Evolutionary conservation across 768 basidiomycete genomes (phyloP).

Genomic region (Termitomyces heimii): DNA sequence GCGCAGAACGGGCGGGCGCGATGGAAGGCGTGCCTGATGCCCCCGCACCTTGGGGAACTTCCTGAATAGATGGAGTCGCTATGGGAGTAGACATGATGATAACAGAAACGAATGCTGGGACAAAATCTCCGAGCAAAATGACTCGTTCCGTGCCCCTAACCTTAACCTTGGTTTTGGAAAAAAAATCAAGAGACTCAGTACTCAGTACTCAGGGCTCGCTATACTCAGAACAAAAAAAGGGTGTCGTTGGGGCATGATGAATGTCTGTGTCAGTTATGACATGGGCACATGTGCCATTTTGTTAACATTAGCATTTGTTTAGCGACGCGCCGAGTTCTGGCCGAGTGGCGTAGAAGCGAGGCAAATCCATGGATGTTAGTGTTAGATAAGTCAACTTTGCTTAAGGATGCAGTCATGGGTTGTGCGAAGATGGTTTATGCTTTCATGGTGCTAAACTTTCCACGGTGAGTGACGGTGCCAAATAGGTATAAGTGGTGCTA

Average conservation of each 20-base stretch:
- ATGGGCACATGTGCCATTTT: background rate
- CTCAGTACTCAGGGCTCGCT: background rate
- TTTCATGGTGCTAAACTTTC: constrained; percentile 2
- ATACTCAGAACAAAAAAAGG: background rate
- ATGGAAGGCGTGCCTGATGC: constrained; percentile 33
- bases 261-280: background rate
- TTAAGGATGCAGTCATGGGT: background rate
- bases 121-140: constrained; percentile 11
- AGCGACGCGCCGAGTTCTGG: background rate
- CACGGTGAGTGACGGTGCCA: constrained; percentile 3
- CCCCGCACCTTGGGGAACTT: constrained; percentile 33
- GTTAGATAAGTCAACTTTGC: constrained; percentile 1
- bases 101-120: background rate
- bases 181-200: background rate
- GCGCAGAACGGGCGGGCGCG: constrained; percentile 49
- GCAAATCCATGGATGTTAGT: constrained; percentile 1
- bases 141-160: constrained; percentile 23
- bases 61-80: constrained; percentile 25
- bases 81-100: constrained; percentile 22
- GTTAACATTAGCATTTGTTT: no score
- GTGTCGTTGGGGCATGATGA: background rate
- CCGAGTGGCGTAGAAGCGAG: background rate
- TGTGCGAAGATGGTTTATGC: background rate
- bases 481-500: constrained; percentile 6
- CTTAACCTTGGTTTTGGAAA: constrained; percentile 16